Evolutionary conservation across 2,329 filamentous ascomycete genomes (phyloP), one percentile per base, ranked within the genome.

Genomic region (Knufia fluminis): DNA sequence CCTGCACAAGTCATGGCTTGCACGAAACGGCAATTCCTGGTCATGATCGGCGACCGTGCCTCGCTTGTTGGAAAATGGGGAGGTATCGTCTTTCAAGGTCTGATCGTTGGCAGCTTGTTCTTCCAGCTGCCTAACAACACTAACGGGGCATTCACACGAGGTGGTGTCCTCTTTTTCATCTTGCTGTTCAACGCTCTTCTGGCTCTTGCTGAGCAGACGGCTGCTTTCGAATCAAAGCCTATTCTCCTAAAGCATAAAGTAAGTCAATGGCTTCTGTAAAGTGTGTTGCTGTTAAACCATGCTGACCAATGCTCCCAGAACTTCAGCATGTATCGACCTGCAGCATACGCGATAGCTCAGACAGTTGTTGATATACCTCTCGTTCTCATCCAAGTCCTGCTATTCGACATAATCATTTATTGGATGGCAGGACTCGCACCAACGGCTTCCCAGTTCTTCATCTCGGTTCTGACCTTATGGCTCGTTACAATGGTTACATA

Each of bases 181-280:
- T 64, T 83, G 1, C 66, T 83, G 1, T 82, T 82, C 67, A 82
- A 83, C 55, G 71, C 79, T 9, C 66, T 83, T 7, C 68, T 82
- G 26, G 78, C 80, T 3, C 61, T 83, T 41, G 75, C 76, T 3
- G 79, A 84, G 58, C 69, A 80, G 35, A 79, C 80, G 0, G 65
- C 78, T 1, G 74, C 79, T 0, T 86, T 85, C 55, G 66, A 73
- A 42, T 75, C 74, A 19, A 76, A 81, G 39, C 81, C 80, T 0
- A 83, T 86, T 49, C 64, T 86, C 33, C 66, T 83, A 47, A 85
- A 85, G 62, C 31, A 38, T 20, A 38, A 24, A 28, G 26, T 28
- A 12, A 28, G 26, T 28, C 26, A 6, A 6, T 28, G 6, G 12
- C 26, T 6, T 28, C n/a, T n/a, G n/a, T n/a, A n/a, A n/a, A n/a